phyloP scores from a whole-genome alignment of 139 green algal genomes.

The Deuterostichococcus epilithicus region DNA sequence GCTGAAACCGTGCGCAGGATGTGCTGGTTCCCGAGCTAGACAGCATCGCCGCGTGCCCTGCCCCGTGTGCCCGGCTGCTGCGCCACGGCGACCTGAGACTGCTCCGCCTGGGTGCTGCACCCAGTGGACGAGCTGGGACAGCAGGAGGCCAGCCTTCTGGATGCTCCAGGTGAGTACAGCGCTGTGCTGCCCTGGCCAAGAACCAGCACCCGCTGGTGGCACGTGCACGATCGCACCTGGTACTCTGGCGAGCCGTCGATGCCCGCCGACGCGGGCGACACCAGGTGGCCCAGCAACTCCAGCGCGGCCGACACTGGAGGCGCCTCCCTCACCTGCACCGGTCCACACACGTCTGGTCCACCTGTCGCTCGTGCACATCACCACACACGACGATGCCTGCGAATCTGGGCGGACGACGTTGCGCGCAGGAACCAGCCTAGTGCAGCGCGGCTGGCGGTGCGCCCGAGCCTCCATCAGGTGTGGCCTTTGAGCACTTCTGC shows the following conservation, averaged over 20 bases:
- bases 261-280: not conserved
- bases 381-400: no score
- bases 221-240: not conserved
- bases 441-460: no score
- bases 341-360: no score
- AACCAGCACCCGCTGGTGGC: no score
- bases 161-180: no score
- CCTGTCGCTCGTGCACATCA: no score
- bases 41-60: not conserved
- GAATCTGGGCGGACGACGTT: no score
- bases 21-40: not conserved
- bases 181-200: no score
- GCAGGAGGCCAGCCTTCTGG: no score
- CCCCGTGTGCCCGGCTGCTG: not conserved
- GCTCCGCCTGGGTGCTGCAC: not conserved
- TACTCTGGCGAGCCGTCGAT: not conserved
- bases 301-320: not conserved
- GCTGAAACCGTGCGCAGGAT: not conserved
- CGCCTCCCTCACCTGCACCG: not conserved
- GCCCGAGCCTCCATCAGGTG: no score
- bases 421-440: no score
- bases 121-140: not conserved
- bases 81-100: not conserved
- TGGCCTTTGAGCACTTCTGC: not conserved
- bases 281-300: not conserved